phyloP scores from a whole-genome alignment of 2,329 filamentous ascomycete genomes.

The Colletotrichum lini region DNA sequence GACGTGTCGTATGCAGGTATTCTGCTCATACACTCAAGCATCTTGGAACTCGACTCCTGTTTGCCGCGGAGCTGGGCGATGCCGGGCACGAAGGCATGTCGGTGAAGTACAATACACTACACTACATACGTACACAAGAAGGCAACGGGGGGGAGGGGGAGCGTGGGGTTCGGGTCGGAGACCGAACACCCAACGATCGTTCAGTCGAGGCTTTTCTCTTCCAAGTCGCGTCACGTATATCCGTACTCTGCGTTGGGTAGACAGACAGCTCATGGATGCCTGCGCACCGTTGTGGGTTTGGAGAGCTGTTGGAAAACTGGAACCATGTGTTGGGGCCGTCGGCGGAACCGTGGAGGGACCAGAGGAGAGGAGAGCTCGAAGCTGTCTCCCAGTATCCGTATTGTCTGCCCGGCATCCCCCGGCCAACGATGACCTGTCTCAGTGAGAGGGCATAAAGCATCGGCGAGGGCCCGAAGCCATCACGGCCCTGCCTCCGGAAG shows the following conservation, averaged over 20 bases:
- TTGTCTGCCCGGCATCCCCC: background rate
- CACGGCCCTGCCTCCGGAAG: background rate
- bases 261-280: too few species aligned
- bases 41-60: slow-evolving; percentile 12
- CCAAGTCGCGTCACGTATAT: too few species aligned
- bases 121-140: background rate
- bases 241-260: too few species aligned
- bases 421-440: background rate
- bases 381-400: too few species aligned
- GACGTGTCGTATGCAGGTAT: slow-evolving; percentile 27
- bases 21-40: background rate
- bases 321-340: too few species aligned
- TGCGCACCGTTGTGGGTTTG: too few species aligned
- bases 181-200: too few species aligned
- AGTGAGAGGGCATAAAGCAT: background rate
- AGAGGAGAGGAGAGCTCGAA: too few species aligned
- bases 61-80: slow-evolving; percentile 20
- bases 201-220: too few species aligned
- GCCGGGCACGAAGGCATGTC: slow-evolving; percentile 26
- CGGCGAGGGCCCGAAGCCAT: background rate
- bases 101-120: slow-evolving; percentile 1
- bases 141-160: background rate
- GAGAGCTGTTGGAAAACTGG: too few species aligned
- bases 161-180: slow-evolving; percentile 5
- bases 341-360: too few species aligned